phyloP scores from a whole-genome alignment of 1,284 basidiomycete species.

The Athelia psychrophila region DNA sequence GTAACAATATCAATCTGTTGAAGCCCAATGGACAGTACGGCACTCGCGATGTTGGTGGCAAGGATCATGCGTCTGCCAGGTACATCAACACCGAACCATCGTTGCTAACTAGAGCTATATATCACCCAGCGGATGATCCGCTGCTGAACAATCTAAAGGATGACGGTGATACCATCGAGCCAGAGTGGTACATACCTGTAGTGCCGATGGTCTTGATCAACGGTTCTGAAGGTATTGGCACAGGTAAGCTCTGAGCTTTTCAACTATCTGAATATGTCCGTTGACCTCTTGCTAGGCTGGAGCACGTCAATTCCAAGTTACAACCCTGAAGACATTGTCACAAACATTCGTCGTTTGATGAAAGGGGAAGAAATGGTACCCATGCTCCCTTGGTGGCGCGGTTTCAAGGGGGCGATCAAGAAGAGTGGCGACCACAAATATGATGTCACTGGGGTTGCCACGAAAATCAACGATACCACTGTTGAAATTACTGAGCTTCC shows the following conservation, averaged over 20 bases:
- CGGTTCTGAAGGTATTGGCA: constrained; percentile 97
- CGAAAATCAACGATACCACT: constrained; percentile 83
- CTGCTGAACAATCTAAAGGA: constrained; percentile 86
- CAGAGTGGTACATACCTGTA: constrained; percentile 93
- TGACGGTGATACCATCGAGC: constrained; percentile 88
- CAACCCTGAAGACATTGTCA: constrained; percentile 90
- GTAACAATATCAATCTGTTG: constrained; percentile 94
- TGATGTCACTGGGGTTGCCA: constrained; percentile 76
- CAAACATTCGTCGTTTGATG: constrained; percentile 88
- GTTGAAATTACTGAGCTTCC: constrained; percentile 96
- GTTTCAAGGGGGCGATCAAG: constrained; percentile 90
- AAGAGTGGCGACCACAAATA: constrained; percentile 82
- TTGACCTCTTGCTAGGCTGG: constrained; percentile 67
- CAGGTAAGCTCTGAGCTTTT: constrained; percentile 50
- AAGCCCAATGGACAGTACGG: constrained; percentile 95
- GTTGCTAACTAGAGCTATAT: constrained; percentile 76
- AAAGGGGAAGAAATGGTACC: constrained; percentile 78
- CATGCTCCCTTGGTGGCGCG: constrained; percentile 98
- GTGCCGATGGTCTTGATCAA: constrained; percentile 91
- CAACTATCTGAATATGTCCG: constrained; percentile 6
- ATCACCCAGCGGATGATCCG: constrained; percentile 84
- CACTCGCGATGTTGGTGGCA: constrained; percentile 88
- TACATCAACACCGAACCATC: constrained; percentile 93
- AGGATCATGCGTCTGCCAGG: constrained; percentile 95
- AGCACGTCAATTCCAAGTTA: constrained; percentile 92